Base-by-base conservation (phyloP, 2,329 filamentous ascomycete species). In the Clarireedia monteithiana region DNA sequence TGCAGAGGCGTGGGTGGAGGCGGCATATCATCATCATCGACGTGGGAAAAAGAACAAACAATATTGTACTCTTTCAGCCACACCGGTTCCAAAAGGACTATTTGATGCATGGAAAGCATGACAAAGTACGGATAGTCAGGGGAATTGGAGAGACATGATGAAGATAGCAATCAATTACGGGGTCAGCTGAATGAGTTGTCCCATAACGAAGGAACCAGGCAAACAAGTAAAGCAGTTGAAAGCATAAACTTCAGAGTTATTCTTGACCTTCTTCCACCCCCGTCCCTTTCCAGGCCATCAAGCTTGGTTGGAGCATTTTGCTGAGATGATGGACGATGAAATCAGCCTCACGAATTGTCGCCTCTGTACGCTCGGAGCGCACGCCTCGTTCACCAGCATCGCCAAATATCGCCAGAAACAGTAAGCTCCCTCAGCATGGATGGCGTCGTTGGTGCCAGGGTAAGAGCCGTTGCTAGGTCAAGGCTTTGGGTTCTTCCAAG, bases 381-480 rank as follows among this genome's bases (percentile, higher is more conserved):
- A 49, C 52, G 52, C 52, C 52, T 42, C 36, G 20, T 44, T 44
- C 38, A 50, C 10, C 15, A 36, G 20, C 15, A 17, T 55, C 52
- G 52, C 52, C 34, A 55, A 55, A 42, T 34, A 20, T 55, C 15
- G 10, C 45, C 46, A 50, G 50, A 55, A 44, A 20, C 24, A 20
- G 52, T 55, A 54, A 54, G 52, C 44, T 42, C 20, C 2, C n/a
- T 23, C 17, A 27, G 24, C 46, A 15, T 44, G 46, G 52, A 24
- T 50, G 24, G 17, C 26, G 12, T 30, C 27, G 26, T 24, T 17
- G 24, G 17, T 39, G 42, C 46, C 36, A 55, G 52, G 45, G 36
- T 14, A 53, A 53, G 52, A 55, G 52, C 52, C 52, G 52, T 55
- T 55, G 39, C 52, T 44, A 55, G 36, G 46, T 44, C 38, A 55